A percentile compares a stretch with the other conserved stretches of the same genome.
These are phyloP conservation scores for Macroventuria anomochaeta DNA, from an alignment of 2,329 filamentous ascomycete genomes.

Conservation along the genomic window DNA sequence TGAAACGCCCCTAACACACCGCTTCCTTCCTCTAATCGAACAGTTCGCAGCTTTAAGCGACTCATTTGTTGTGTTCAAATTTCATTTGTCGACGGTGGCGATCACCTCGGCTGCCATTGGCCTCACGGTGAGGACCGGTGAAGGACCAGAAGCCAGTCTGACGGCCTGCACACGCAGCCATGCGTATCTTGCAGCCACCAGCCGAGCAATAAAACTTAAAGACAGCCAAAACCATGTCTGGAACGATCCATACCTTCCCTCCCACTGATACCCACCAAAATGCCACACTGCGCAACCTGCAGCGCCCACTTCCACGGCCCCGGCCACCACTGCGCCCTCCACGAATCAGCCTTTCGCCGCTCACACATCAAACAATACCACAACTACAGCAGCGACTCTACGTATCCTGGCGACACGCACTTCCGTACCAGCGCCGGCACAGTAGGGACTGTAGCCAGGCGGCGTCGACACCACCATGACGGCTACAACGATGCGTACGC, in stretches of 20 bases:
- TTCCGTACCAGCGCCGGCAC: conserved; percentile 9
- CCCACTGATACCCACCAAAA: background rate
- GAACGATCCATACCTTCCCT: background rate
- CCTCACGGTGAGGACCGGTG: conserved; percentile 15
- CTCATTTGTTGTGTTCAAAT: background rate
- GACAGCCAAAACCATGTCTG: too few relatives aligned
- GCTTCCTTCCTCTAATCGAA: background rate
- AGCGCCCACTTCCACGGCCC: conserved; percentile 16
- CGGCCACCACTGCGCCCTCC: conserved; percentile 22
- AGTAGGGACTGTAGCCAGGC: background rate
- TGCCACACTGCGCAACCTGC: conserved; percentile 25
- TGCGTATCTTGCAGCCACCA: conserved; percentile 9
- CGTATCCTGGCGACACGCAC: conserved; percentile 5
- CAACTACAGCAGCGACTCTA: conserved; percentile 12
- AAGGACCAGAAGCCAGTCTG: conserved; percentile 19
- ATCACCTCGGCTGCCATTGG: background rate
- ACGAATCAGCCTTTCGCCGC: conserved; percentile 6
- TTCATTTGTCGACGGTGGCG: background rate
- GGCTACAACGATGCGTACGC: background rate
- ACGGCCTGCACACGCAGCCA: conserved; percentile 20
- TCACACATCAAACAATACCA: background rate
- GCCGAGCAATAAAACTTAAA: background rate
- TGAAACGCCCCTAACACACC: background rate
- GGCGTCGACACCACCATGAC: conserved; percentile 2
- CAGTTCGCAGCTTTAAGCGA: background rate